Conservation (phyloP, 179 eudicot species). For the Silene noctiflora region DNA sequence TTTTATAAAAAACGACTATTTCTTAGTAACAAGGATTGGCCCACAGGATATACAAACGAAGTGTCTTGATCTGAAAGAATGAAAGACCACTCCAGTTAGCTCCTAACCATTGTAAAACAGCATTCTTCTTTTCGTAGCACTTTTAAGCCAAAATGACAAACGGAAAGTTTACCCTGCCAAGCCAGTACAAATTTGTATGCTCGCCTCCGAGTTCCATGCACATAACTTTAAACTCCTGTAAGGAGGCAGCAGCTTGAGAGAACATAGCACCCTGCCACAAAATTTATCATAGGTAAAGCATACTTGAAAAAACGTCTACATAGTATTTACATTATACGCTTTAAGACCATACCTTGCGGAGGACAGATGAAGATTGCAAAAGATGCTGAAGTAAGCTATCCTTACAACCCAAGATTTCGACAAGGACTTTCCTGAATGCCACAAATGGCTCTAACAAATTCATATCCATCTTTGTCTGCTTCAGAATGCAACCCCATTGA, state of each 20-base stretch:
- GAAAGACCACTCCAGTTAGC: neutral
- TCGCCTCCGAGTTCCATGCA: constrained; percentile 51
- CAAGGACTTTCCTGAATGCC: constrained; percentile 80
- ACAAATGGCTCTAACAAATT: constrained; percentile 88
- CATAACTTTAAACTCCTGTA: constrained; percentile 75
- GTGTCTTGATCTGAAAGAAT: neutral
- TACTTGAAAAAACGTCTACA: constrained; percentile 6
- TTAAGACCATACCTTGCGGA: constrained; percentile 67
- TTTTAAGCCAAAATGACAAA: constrained; percentile 4
- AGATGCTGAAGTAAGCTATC: constrained; percentile 71
- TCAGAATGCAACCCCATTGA: constrained; percentile 63
- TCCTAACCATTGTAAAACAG: neutral
- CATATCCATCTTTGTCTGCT: constrained; percentile 76
- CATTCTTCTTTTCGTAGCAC: neutral
- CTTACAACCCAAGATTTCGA: constrained; percentile 64
- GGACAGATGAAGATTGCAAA: constrained; percentile 72
- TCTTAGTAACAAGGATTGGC: neutral
- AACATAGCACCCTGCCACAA: constrained; percentile 68
- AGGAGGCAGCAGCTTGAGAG: constrained; percentile 91
- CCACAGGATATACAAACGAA: constrained; percentile 4
- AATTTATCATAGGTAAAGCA: constrained; percentile 9
- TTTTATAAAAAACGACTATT: neutral
- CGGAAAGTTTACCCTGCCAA: constrained; percentile 66
- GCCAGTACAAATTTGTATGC: constrained; percentile 64
- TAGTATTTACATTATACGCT: neutral